Evolutionary conservation across 192 early-diverging fungal genomes (phyloP), one percentile per base, ranked within the genome.

Genomic region (Coemansia sp.): DNA sequence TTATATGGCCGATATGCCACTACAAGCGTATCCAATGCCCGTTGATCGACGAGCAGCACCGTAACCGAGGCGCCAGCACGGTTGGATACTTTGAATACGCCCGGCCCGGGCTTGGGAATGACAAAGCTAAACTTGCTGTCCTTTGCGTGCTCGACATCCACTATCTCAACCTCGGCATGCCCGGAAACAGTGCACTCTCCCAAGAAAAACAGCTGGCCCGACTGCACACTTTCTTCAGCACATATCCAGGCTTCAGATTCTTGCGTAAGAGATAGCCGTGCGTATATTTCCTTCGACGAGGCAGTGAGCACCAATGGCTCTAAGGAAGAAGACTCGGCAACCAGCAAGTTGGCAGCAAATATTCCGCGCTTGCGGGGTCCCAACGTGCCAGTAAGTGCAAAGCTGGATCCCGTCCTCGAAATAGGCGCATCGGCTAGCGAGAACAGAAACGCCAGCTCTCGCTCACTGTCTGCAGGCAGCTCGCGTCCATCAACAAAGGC

Each of bases 101-200:
- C 73, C 3, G 50, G 20, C 9, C 73, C 73, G 2, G 66, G 53
- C 39, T 56, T 69, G 26, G 66, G 73, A 12, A 69, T 56, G 15
- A 76, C 66, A 66, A 76, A 76, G 66, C 66, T 76, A 42, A 76
- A 76, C 32, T 58, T 65, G 32, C 44, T 58, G 42, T 28, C 66
- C 37, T 44, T 58, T 18, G 73, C 73, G 43, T 76, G 73, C 36
- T 69, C 73, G 12, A 76, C 52, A 23, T 69, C 66, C 1, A 76
- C 73, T 5, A 67, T 11, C 21, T 78, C 75, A 3, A 64, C 60
- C 15, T 70, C 67, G 8, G 75, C 75, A 36, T 78, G 68, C 10
- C 75, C 75, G 0, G 58, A 53, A 15, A 78, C 75, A 14, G 39
- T 40, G 53, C 67, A 70, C 26, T 68, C 58, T 41, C 69, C 64